phyloP scores from a whole-genome alignment of 2,329 filamentous ascomycete species.

The Colletotrichum echinochloae region DNA sequence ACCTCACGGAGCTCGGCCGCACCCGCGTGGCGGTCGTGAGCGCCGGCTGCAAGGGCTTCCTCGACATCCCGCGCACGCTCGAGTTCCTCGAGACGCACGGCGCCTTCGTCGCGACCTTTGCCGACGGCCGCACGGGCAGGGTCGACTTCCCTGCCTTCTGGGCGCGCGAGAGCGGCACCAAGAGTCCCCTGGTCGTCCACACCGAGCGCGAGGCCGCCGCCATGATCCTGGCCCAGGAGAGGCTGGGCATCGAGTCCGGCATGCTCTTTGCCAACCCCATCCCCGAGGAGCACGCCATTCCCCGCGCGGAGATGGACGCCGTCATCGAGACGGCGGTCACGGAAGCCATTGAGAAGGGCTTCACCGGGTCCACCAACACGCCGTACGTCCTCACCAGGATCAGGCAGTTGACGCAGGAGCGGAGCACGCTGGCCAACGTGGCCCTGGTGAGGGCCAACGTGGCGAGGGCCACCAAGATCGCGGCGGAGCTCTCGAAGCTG shows the following conservation, averaged over 20 bases:
- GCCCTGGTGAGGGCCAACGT: slow-evolving; percentile 69
- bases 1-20: slow-evolving; percentile 91
- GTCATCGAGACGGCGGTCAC: slow-evolving; percentile 76
- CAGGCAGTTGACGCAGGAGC: slow-evolving; percentile 79
- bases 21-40: slow-evolving; percentile 90
- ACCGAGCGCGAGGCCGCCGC: slow-evolving; percentile 86
- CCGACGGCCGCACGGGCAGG: slow-evolving; percentile 77
- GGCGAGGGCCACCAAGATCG: slow-evolving; percentile 65
- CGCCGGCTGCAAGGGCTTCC: slow-evolving; percentile 94
- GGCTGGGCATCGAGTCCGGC: slow-evolving; percentile 79
- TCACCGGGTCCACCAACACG: slow-evolving; percentile 82
- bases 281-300: slow-evolving; percentile 76
- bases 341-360: slow-evolving; percentile 73
- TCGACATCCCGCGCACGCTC: slow-evolving; percentile 90
- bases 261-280: slow-evolving; percentile 92
- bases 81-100: slow-evolving; percentile 81
- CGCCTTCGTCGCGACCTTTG: slow-evolving; percentile 88
- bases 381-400: slow-evolving; percentile 86
- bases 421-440: slow-evolving; percentile 80
- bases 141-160: slow-evolving; percentile 95
- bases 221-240: slow-evolving; percentile 85
- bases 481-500: slow-evolving; percentile 61
- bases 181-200: slow-evolving; percentile 80
- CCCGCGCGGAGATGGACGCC: slow-evolving; percentile 75
- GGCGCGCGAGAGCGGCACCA: slow-evolving; percentile 85